These are phyloP conservation scores for Pestalotiopsis sp. DNA, from an alignment of 2,329 filamentous ascomycete genomes.

Conservation along the genomic window DNA sequence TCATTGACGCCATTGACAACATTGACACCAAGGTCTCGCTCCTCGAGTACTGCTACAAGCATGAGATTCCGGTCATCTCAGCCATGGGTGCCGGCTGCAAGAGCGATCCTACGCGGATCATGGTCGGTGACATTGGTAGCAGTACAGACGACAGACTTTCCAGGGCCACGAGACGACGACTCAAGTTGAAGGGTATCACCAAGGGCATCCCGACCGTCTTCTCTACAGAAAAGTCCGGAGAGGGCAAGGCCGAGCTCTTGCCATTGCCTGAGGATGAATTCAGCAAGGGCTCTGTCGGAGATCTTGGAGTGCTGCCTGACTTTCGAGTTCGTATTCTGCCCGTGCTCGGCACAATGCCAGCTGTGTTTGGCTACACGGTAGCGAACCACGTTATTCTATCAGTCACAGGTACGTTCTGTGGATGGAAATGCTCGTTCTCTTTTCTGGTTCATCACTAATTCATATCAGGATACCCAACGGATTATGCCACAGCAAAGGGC, in stretches of 20 bases:
- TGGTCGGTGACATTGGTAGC: conserved; percentile 87
- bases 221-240: conserved; percentile 86
- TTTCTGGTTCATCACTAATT: conserved; percentile 16
- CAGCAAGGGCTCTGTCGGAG: conserved; percentile 80
- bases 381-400: conserved; percentile 92
- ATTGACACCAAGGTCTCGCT: conserved; percentile 95
- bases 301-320: conserved; percentile 86
- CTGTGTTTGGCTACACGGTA: conserved; percentile 87
- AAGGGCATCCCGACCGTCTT: conserved; percentile 90
- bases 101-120: conserved; percentile 79
- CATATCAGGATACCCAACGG: conserved; percentile 74
- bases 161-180: conserved; percentile 76
- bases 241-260: conserved; percentile 87
- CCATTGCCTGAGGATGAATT: conserved; percentile 89
- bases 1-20: conserved; percentile 98
- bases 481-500: conserved; percentile 79
- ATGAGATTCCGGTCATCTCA: conserved; percentile 81
- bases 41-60: conserved; percentile 82
- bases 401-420: conserved; percentile 52
- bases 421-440: background rate
- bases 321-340: conserved; percentile 95
- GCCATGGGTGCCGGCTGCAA: conserved; percentile 98
- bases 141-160: conserved; percentile 90
- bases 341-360: conserved; percentile 95
- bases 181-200: conserved; percentile 78